These are phyloP conservation scores for Suhomyces anneliseae DNA, from an alignment of 1,139 yeast genomes.

Conservation along the genomic window DNA sequence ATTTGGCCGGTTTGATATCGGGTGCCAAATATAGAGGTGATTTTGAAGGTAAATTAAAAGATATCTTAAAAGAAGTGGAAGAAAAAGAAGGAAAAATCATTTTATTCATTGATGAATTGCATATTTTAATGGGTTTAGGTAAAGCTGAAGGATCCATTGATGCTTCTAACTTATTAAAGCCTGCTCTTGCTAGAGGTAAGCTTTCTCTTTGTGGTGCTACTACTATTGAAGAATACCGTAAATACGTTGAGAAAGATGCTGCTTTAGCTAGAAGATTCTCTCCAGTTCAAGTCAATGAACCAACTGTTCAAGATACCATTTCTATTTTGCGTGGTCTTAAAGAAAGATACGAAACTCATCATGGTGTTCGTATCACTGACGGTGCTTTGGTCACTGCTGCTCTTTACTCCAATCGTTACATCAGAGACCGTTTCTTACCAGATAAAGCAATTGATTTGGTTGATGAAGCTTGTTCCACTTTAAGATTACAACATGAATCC, in stretches of 20 bases:
- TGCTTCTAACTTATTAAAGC: slow-evolving; percentile 90
- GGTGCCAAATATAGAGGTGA: slow-evolving; percentile 97
- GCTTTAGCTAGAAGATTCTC: slow-evolving; percentile 92
- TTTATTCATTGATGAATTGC: slow-evolving; percentile 90
- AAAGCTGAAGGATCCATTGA: slow-evolving; percentile 95
- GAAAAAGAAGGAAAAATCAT: slow-evolving; percentile 76
- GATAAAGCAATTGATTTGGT: slow-evolving; percentile 96
- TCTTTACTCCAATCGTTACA: slow-evolving; percentile 82
- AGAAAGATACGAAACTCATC: slow-evolving; percentile 94
- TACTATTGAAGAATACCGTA: slow-evolving; percentile 81
- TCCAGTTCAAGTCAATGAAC: slow-evolving; percentile 83
- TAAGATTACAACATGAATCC: slow-evolving; percentile 92
- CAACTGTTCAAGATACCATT: slow-evolving; percentile 89
- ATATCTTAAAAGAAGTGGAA: slow-evolving; percentile 83
- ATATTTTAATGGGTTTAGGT: slow-evolving; percentile 87
- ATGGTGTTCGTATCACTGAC: slow-evolving; percentile 95
- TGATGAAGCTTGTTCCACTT: slow-evolving; percentile 95
- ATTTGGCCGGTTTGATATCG: slow-evolving; percentile 83
- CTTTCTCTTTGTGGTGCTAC: slow-evolving; percentile 97
- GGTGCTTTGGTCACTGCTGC: slow-evolving; percentile 95
- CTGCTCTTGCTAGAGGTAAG: slow-evolving; percentile 91
- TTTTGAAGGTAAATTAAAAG: slow-evolving; percentile 86
- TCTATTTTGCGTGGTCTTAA: slow-evolving; percentile 90
- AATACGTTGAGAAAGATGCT: slow-evolving; percentile 88
- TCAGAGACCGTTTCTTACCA: slow-evolving; percentile 87